Evolutionary conservation across 176 grass and related monocot genomes (phyloP).

Genomic region (Oryza rufipogon): DNA sequence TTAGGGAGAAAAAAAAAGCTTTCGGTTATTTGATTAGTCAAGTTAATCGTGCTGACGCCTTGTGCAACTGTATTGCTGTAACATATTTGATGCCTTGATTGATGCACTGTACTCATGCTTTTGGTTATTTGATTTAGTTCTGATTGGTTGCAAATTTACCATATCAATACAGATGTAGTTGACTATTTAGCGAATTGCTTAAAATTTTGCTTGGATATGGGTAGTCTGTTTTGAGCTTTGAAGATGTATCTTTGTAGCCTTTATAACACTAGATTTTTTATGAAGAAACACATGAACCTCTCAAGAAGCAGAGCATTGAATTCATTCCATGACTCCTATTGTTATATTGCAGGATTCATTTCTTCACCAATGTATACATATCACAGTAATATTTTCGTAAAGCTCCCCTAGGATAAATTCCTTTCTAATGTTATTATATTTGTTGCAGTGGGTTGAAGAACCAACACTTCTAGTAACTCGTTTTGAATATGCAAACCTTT

Average conservation of each 20-base stretch:
- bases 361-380: neutral
- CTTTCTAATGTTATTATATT: slow-evolving; percentile 35
- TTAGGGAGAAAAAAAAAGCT: neutral
- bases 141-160: neutral
- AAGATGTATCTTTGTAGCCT: neutral
- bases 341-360: slow-evolving; percentile 17
- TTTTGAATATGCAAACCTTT: slow-evolving; percentile 98
- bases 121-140: neutral
- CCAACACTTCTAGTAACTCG: slow-evolving; percentile 89
- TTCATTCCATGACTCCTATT: slow-evolving; percentile 6
- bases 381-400: neutral
- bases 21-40: slow-evolving; percentile 4
- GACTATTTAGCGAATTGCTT: neutral
- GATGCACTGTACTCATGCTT: neutral
- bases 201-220: neutral
- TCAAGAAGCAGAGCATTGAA: slow-evolving; percentile 16
- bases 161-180: neutral
- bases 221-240: neutral
- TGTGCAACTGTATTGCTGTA: neutral
- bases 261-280: slow-evolving; percentile 7
- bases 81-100: neutral
- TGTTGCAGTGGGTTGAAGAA: slow-evolving; percentile 89
- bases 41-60: neutral
- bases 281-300: neutral
- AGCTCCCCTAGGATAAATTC: neutral